Evolutionary conservation across 768 basidiomycete species (phyloP).

Genomic region (Rhizopogon roseolus): DNA sequence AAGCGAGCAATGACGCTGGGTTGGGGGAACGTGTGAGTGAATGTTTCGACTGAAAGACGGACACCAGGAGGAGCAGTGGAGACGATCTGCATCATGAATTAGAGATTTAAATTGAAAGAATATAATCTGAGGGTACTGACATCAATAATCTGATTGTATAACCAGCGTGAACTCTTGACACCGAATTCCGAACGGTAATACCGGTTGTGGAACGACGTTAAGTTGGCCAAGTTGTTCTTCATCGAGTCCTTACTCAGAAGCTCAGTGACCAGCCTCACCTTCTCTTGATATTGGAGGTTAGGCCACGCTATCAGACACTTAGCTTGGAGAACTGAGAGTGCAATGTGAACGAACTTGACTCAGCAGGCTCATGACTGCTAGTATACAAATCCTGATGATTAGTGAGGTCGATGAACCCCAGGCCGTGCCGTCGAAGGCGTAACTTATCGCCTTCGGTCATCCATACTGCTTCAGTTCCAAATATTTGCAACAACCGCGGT

Average conservation of each 20-base stretch:
- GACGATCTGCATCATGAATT: constrained; percentile 3
- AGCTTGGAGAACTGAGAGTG: constrained; percentile 22
- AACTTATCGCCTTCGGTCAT: constrained; percentile 16
- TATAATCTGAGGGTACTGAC: not conserved
- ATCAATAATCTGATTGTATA: constrained; percentile 21
- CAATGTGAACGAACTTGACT: not conserved
- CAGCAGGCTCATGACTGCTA: not conserved
- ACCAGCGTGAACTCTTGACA: constrained; percentile 33
- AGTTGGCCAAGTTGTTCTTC: constrained; percentile 27
- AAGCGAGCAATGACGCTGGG: constrained; percentile 21
- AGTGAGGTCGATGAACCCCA: constrained; percentile 11
- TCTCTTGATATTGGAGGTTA: constrained; percentile 9
- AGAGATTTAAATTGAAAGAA: not conserved
- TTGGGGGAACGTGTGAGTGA: constrained; percentile 17
- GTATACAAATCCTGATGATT: constrained; percentile 1
- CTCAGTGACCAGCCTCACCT: constrained; percentile 3
- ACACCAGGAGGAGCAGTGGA: constrained; percentile 9
- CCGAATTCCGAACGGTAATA: constrained; percentile 38
- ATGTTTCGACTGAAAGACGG: constrained; percentile 15
- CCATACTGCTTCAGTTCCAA: constrained; percentile 10
- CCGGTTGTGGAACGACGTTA: constrained; percentile 39
- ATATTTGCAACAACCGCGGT: constrained; percentile 12
- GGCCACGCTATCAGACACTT: constrained; percentile 29
- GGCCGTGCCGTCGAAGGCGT: constrained; percentile 7
- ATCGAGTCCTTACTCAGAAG: constrained; percentile 22